Conservation (phyloP, 768 basidiomycete genomes). For the Psilocybe cyanescens region DNA sequence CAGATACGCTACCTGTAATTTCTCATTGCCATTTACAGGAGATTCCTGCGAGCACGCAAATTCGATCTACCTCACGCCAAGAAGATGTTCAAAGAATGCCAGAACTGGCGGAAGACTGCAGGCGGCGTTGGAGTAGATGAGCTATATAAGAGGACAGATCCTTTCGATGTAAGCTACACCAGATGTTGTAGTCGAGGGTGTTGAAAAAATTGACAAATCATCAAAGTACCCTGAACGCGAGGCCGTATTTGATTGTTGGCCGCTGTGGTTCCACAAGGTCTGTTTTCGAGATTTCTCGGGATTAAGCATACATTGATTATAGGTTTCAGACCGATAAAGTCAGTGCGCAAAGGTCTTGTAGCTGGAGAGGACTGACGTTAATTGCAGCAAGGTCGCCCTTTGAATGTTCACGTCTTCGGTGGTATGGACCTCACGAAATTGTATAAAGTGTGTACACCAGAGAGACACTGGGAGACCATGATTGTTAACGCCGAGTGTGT, state of each 20-base stretch:
- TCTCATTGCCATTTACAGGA: constrained; percentile 38
- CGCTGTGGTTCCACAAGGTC: constrained; percentile 81
- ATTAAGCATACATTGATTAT: not conserved
- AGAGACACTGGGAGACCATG: constrained; percentile 65
- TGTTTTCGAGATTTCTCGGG: constrained; percentile 17
- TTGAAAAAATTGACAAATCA: not conserved
- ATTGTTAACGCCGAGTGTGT: constrained; percentile 67
- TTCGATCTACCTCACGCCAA: constrained; percentile 63
- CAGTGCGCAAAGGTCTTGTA: constrained; percentile 8
- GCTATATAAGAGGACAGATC: constrained; percentile 63
- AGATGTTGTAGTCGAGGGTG: not conserved
- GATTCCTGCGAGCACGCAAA: constrained; percentile 78
- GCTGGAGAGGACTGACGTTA: not conserved
- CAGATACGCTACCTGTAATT: not conserved
- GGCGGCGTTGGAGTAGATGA: constrained; percentile 69
- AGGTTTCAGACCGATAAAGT: constrained; percentile 70
- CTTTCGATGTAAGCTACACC: constrained; percentile 63
- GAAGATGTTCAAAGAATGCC: constrained; percentile 68
- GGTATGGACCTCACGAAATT: constrained; percentile 60
- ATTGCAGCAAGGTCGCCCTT: constrained; percentile 65
- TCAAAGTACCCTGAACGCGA: constrained; percentile 72
- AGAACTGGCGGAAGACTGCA: constrained; percentile 69
- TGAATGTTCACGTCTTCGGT: constrained; percentile 70
- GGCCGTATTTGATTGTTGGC: constrained; percentile 75
- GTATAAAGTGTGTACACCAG: constrained; percentile 59